Conservation (phyloP, 75 land plant genomes). For the Pinus albicaulis region DNA sequence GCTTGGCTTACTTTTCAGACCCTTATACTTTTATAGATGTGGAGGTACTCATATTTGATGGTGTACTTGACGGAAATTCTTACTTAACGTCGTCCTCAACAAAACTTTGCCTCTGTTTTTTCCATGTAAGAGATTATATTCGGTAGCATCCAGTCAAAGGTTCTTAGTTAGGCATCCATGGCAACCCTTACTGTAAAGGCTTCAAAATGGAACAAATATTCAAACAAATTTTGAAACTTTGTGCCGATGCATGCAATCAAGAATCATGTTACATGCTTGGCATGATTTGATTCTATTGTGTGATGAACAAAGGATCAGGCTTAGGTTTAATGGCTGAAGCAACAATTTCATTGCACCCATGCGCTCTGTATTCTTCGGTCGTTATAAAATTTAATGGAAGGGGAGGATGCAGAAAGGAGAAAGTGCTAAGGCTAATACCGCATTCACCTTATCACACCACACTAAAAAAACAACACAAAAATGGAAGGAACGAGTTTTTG, state of each 20-base stretch:
- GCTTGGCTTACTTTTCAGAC: no score
- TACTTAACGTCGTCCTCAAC: no score
- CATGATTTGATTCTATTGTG: slow-evolving; percentile 35
- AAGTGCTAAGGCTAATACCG: slow-evolving; percentile 24
- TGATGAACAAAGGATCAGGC: slow-evolving; percentile 24
- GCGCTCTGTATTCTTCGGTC: slow-evolving; percentile 27
- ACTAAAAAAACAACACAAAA: slow-evolving; percentile 5
- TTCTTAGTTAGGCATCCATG: slow-evolving; percentile 2
- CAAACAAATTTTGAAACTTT: slow-evolving; percentile 13
- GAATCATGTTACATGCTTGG: slow-evolving; percentile 28
- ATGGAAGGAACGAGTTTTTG: slow-evolving; percentile 25
- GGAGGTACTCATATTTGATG: no score
- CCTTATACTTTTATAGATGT: no score
- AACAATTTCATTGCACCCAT: slow-evolving; percentile 14
- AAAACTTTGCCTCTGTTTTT: no score
- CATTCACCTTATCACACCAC: no score
- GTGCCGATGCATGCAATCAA: slow-evolving; percentile 20
- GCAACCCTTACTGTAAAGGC: slow-evolving; percentile 18
- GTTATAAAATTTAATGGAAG: slow-evolving; percentile 37
- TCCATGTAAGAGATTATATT: slow-evolving; percentile 17
- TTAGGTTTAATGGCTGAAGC: slow-evolving; percentile 21
- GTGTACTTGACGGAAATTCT: no score
- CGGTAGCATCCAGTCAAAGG: slow-evolving; percentile 15
- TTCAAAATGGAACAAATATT: slow-evolving; percentile 14
- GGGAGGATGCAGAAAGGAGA: slow-evolving; percentile 29